Conservation (phyloP, 2,329 filamentous ascomycete genomes). For the Pseudofabraea citricarpa region DNA sequence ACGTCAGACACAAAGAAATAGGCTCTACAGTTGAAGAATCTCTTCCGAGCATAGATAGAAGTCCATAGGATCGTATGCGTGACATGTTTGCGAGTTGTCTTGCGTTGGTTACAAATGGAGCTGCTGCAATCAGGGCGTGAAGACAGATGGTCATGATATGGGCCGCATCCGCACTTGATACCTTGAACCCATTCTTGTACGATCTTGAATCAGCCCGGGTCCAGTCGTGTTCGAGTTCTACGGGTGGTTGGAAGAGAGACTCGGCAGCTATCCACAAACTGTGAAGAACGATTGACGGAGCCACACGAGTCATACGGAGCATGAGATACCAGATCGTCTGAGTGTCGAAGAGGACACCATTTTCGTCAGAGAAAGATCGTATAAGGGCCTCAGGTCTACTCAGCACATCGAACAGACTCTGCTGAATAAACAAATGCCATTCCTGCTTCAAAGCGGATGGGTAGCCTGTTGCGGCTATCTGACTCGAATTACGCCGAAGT, state of each 20-base stretch:
- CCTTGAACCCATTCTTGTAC: constrained; percentile 7
- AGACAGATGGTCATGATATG: constrained; percentile 48
- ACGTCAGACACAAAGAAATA: constrained; percentile 48
- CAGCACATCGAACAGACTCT: constrained; percentile 60
- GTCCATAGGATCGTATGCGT: constrained; percentile 41
- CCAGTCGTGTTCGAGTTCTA: constrained; percentile 15
- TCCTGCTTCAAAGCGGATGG: constrained; percentile 21
- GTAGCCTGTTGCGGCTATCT: neutral
- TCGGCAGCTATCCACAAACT: constrained; percentile 60
- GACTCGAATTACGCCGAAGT: constrained; percentile 1
- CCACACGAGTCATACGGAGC: constrained; percentile 51
- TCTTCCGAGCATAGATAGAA: constrained; percentile 40
- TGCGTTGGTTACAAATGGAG: constrained; percentile 34
- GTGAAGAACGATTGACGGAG: constrained; percentile 55
- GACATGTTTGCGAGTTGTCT: constrained; percentile 51
- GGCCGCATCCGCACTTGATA: constrained; percentile 23
- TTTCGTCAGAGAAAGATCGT: constrained; percentile 49
- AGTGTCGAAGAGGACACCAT: constrained; percentile 50
- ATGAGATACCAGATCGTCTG: constrained; percentile 60
- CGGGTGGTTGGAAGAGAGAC: constrained; percentile 51
- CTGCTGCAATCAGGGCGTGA: constrained; percentile 56
- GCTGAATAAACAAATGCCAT: constrained; percentile 59
- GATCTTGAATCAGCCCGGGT: constrained; percentile 18
- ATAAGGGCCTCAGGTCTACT: constrained; percentile 51
- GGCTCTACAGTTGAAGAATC: constrained; percentile 42